Conservation (phyloP, 345 rosid species). For the Populus davidiana region DNA sequence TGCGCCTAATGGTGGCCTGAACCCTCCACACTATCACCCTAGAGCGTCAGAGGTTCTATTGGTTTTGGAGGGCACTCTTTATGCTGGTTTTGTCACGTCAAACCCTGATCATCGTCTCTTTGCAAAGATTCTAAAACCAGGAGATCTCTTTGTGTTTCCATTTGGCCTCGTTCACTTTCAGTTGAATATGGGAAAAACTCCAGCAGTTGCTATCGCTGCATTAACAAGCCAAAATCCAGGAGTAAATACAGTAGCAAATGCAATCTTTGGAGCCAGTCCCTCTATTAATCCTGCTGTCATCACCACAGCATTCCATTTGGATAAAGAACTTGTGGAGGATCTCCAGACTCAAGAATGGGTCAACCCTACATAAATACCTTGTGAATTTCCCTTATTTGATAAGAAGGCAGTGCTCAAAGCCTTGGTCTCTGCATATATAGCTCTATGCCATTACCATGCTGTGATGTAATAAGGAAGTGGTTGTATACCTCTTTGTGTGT, state of each 20-base stretch:
- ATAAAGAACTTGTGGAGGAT: background rate
- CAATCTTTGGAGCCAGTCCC: background rate
- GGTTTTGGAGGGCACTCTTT: conserved; percentile 3
- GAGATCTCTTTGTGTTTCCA: conserved; percentile 23
- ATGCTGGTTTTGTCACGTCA: conserved; percentile 17
- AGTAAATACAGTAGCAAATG: conserved; percentile 8
- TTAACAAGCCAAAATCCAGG: conserved; percentile 21
- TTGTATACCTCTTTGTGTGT: background rate
- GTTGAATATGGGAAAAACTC: conserved; percentile 6
- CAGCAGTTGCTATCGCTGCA: conserved; percentile 10
- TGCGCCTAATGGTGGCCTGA: conserved; percentile 10
- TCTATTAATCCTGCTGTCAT: conserved; percentile 11
- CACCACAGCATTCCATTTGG: conserved; percentile 16
- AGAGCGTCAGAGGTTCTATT: conserved; percentile 14
- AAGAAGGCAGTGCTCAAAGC: background rate
- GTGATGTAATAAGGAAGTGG: background rate
- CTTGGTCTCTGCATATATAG: background rate
- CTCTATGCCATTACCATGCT: background rate
- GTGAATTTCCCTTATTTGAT: background rate
- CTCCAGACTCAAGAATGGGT: background rate
- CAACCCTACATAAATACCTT: background rate
- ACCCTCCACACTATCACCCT: conserved; percentile 24
- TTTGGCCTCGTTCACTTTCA: conserved; percentile 9
- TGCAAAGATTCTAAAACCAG: conserved; percentile 7
- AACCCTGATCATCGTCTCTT: conserved; percentile 10